Evolutionary conservation across 306 rosid genomes (phyloP), one percentile per base, ranked within the genome.

Genomic region (Sindora glabra): DNA sequence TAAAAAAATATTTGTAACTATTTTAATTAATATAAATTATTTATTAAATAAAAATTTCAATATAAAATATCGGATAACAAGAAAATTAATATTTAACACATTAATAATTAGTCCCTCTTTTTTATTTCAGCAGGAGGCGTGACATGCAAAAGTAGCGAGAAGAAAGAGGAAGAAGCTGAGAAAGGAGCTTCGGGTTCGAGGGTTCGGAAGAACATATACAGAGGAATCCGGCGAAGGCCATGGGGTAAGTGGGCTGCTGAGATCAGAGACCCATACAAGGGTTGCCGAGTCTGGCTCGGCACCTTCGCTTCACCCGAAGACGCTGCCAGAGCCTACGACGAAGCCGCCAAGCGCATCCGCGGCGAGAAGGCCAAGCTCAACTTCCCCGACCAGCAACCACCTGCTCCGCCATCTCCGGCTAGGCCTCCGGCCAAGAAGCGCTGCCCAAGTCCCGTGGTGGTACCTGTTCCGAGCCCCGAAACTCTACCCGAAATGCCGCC

Each of bases 161-260:
- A 48, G 36, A 6, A 0, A 8, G 78, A 76, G 81, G 56, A 27
- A 48, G n/a, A 33, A 58, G 66, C 19, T 21, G 48, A 46, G 37
- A 3, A 10, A 5, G 8, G 12, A 34, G 19, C 19, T 10, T 51
- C 16, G 33, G 12, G 14, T 1, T 2, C 56, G 49, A 30, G 59
- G 19, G 22, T 22, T n/a, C 63, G 91, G 16, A 87, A 87, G 71
- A 87, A 73, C 71, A 59, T 56, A 40, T 87, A 84, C 72, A 72
- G 92, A 73, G 95, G 95, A 30, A 84, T 87, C 58, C 59, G 95
- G 21, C 89, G 68, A 45, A 71, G 95, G 48, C 92, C 95, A 14
- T 84, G 95, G 95, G 95, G 95, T 0, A 87, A 87, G 70, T 87
- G 95, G 95, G 95, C 95, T 0, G 92, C 95, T 2, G 95, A 87